Evolutionary conservation across 345 rosid genomes (phyloP), one percentile per base, ranked within the genome.

Genomic region (Eucalyptus dawsonii): DNA sequence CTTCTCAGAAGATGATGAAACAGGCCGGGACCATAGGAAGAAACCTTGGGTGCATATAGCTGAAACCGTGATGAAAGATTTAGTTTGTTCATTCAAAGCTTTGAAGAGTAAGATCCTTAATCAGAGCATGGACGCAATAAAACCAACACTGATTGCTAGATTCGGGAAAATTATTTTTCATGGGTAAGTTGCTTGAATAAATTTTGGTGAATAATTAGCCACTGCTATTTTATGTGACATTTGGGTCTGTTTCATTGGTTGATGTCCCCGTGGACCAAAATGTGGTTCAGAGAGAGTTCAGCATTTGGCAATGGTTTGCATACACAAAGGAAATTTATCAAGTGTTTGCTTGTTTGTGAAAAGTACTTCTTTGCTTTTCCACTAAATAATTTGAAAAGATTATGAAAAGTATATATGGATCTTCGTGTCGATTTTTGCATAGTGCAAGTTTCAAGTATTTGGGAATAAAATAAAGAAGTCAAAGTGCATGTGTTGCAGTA

Each of bases 91-190:
- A 42, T 94, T 91, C 50, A 92, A 92, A 83, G 81, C 5, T 80
- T 69, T 93, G 50, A 94, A 87, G 92, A 89, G 89, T 24, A 49
- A 88, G 88, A 88, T 88, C 69, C 89, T 91, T 69, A 17, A 67
- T 65, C 80, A 86, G 7, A 88, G 53, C 65, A 50, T 47, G 80
- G 90, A 88, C 11, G 92, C 50, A 50, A 56, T 89, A 60, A 95
- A 93, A 88, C 93, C 93, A 65, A 80, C 88, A 88, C 49, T 96
- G 88, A 91, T 94, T 69, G 98, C 95, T 87, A 91, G 98, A 90
- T 89, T 95, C 90, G 95, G 98, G 44, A 95, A 92, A 91, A 83
- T 92, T 80, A 53, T 89, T 72, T 96, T 96, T 81, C 89, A 67
- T 16, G 87, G 93, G 98, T 94, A 91, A 89, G 95, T 86, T 47